A percentile compares a stretch with the other conserved stretches of the same genome.
phyloP scores from a whole-genome alignment of 345 rosid genomes.

The Pelargonium nanum region DNA sequence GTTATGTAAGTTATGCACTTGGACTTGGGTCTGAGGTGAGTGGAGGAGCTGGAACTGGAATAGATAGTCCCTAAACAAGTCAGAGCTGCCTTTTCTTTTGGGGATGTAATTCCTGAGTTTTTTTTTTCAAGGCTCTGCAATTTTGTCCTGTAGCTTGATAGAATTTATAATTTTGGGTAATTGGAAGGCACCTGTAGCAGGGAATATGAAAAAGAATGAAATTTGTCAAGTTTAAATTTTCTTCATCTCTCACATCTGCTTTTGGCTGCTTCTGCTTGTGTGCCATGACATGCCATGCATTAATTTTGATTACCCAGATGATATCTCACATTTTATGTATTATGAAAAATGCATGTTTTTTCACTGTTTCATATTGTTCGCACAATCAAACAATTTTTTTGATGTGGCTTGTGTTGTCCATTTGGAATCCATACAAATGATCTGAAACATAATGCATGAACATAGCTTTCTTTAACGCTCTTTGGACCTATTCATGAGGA shows the following conservation, averaged over 20 bases:
- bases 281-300: background rate
- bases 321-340: background rate
- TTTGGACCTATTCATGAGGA: background rate
- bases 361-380: no score
- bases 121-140: no score
- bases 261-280: constrained; percentile 8
- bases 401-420: no score
- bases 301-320: background rate
- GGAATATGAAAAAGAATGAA: constrained; percentile 6
- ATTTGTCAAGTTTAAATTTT: background rate
- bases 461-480: background rate
- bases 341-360: no score
- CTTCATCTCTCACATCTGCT: background rate
- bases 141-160: no score
- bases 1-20: constrained; percentile 1
- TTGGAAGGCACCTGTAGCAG: constrained; percentile 12
- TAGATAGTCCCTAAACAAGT: constrained; percentile 22
- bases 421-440: no score
- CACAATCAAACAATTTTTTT: no score
- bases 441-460: background rate
- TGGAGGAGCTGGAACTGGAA: background rate
- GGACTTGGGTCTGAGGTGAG: background rate
- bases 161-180: constrained; percentile 16
- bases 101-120: no score
- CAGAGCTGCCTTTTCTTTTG: no score